phyloP scores from a whole-genome alignment of 1,284 basidiomycete genomes.

The Megacollybia platyphylla region DNA sequence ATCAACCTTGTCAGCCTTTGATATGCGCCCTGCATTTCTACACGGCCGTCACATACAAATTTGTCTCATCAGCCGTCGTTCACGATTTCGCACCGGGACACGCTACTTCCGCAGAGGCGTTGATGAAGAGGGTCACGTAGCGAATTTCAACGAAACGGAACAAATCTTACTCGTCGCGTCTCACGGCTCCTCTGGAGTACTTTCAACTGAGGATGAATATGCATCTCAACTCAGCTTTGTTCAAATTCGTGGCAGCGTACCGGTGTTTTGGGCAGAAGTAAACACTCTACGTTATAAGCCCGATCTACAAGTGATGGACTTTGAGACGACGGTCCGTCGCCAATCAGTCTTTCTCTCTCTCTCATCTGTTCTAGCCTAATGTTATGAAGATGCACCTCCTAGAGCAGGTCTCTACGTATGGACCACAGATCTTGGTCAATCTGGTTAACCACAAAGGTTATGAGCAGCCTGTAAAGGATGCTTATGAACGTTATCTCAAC shows the following conservation, averaged over 20 bases:
- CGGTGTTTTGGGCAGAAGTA: slow-evolving; percentile 94
- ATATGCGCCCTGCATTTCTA: slow-evolving; percentile 69
- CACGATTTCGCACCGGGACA: slow-evolving; percentile 89
- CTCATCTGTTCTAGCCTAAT: slow-evolving; percentile 36
- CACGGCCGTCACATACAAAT: slow-evolving; percentile 77
- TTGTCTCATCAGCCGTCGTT: slow-evolving; percentile 86
- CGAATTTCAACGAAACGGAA: slow-evolving; percentile 93
- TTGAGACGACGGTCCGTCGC: slow-evolving; percentile 62
- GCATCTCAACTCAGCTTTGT: slow-evolving; percentile 70
- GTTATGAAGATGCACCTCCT: slow-evolving; percentile 69
- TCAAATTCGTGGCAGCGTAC: slow-evolving; percentile 90
- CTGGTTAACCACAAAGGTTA: slow-evolving; percentile 93
- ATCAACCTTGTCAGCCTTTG: slow-evolving; percentile 53
- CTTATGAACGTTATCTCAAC: slow-evolving; percentile 75
- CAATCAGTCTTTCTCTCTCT: not conserved
- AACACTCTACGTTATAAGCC: slow-evolving; percentile 96
- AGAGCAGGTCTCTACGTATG: slow-evolving; percentile 69
- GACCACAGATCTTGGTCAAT: slow-evolving; percentile 77
- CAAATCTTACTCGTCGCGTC: slow-evolving; percentile 78
- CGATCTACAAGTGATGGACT: slow-evolving; percentile 93
- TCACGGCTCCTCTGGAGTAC: slow-evolving; percentile 26
- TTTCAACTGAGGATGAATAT: slow-evolving; percentile 34
- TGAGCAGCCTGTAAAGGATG: slow-evolving; percentile 94
- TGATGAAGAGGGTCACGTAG: slow-evolving; percentile 72
- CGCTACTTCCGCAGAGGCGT: slow-evolving; percentile 96